Percentiles rank a stretch among this genome's conserved stretches.
Conservation (phyloP, 305 asterid species). For the Lippia alba region DNA sequence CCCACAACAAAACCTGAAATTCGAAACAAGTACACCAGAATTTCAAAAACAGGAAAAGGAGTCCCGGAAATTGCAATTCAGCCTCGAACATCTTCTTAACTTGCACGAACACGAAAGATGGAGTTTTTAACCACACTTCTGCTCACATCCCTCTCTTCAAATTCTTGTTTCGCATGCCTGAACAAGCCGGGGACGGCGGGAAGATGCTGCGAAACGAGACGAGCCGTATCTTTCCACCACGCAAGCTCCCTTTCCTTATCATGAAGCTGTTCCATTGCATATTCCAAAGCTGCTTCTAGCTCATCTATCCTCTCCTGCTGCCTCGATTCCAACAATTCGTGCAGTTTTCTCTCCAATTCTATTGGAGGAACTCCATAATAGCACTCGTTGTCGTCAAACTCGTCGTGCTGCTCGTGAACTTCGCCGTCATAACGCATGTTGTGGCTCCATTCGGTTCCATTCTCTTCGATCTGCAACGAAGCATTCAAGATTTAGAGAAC, state of each 20-base stretch:
- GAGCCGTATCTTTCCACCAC: constrained; percentile 73
- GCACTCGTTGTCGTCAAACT: constrained; percentile 26
- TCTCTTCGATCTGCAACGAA: constrained; percentile 50
- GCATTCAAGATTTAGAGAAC: not conserved
- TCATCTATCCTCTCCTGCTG: constrained; percentile 65
- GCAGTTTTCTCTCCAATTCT: constrained; percentile 68
- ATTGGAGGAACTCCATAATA: constrained; percentile 53
- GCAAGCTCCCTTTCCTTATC: constrained; percentile 57
- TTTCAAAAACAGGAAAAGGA: not conserved
- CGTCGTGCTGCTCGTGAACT: constrained; percentile 33
- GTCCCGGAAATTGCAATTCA: not conserved
- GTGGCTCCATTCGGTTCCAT: constrained; percentile 46
- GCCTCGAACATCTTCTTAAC: not conserved
- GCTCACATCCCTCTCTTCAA: constrained; percentile 26
- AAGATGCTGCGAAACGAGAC: constrained; percentile 45
- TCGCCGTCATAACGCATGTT: constrained; percentile 42
- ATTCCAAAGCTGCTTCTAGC: constrained; percentile 62
- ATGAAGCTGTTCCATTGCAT: constrained; percentile 52
- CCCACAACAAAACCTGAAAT: not conserved
- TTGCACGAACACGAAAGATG: not conserved
- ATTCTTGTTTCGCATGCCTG: constrained; percentile 31
- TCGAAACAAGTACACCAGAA: not conserved
- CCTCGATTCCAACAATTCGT: constrained; percentile 56
- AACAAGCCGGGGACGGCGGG: constrained; percentile 42
- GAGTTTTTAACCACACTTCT: constrained; percentile 22